Conservation (phyloP, 2,329 filamentous ascomycete genomes). For the Stagonosporopsis rhizophila region DNA sequence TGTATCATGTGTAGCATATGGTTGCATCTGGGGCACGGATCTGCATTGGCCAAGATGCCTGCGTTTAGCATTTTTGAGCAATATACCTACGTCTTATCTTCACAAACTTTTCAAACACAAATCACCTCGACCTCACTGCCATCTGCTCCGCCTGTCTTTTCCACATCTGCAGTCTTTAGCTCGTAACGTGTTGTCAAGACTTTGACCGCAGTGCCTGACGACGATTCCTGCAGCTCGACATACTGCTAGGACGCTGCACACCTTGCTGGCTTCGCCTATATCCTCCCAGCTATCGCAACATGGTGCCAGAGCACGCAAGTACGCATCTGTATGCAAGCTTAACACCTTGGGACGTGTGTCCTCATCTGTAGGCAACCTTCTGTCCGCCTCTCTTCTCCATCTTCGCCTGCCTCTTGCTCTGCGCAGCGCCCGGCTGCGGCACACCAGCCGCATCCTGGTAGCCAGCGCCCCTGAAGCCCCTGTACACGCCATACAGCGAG, state of each 20-base stretch:
- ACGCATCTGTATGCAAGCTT: neutral
- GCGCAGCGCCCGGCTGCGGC: constrained; percentile 36
- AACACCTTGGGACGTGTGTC: neutral
- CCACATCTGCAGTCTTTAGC: neutral
- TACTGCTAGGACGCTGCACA: neutral
- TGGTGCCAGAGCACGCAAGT: neutral
- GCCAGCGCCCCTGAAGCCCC: constrained; percentile 50
- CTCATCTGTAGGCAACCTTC: constrained; percentile 55
- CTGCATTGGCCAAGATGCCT: constrained; percentile 12
- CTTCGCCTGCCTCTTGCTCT: constrained; percentile 59
- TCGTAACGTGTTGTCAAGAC: neutral
- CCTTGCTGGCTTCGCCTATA: no score
- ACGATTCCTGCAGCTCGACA: neutral
- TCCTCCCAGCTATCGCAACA: neutral
- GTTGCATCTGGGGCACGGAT: constrained; percentile 16
- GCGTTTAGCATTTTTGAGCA: constrained; percentile 19
- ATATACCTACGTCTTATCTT: constrained; percentile 21
- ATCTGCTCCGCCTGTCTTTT: no score
- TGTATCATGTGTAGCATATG: constrained; percentile 30
- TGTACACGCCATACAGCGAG: constrained; percentile 56
- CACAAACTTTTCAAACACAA: neutral
- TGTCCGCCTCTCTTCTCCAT: constrained; percentile 61
- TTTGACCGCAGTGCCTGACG: neutral
- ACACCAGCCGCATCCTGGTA: constrained; percentile 52
- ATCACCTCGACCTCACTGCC: neutral